Evolutionary conservation across 2,329 filamentous ascomycete species (phyloP), one percentile per base, ranked within the genome.

Genomic region (Capronia coronata): DNA sequence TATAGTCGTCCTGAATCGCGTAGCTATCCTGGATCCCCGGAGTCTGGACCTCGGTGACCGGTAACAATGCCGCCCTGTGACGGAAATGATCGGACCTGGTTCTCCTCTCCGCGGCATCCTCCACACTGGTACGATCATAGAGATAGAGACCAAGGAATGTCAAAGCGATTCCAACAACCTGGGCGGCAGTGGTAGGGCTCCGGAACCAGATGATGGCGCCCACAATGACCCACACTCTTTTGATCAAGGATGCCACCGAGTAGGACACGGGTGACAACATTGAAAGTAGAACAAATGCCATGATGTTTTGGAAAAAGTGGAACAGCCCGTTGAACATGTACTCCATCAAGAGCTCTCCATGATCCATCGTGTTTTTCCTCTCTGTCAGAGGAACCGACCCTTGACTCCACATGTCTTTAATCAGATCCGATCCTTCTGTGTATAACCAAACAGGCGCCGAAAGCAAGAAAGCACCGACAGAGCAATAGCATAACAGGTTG

Each of bases 251-350:
- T 29, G 93, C 93, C 30, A 98, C 91, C 0, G 88, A 95, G 71
- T 98, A 98, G 0, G 93, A 97, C 30, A 98, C 93, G 0, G 93
- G 93, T 0, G 89, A 94, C 10, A 97, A 86, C 73, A 95, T 86
- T 46, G 89, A 95, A 5, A 98, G 75, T 4, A 98, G 76, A 18
- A 95, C 75, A 64, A 98, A 98, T 0, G 93, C 93, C 47, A 98
- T 78, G 46, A 98, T 94, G 64, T 94, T 96, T 64, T 98, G 93
- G 13, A 82, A 87, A 67, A 97, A 98, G 68, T 98, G 93, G 65
- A 94, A 96, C 2, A 88, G 84, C 48, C 93, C 93, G 67, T 98
- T 98, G 76, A 98, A 97, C 44, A 97, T 67, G 65, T 94, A 97
- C 64, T 98, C 93, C n/a, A 94, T 63, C 1, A 75, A 66, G 6